These are phyloP conservation scores for Lasiosphaeria miniovina DNA, from an alignment of 495 filamentous ascomycete species.

Conservation along the genomic window DNA sequence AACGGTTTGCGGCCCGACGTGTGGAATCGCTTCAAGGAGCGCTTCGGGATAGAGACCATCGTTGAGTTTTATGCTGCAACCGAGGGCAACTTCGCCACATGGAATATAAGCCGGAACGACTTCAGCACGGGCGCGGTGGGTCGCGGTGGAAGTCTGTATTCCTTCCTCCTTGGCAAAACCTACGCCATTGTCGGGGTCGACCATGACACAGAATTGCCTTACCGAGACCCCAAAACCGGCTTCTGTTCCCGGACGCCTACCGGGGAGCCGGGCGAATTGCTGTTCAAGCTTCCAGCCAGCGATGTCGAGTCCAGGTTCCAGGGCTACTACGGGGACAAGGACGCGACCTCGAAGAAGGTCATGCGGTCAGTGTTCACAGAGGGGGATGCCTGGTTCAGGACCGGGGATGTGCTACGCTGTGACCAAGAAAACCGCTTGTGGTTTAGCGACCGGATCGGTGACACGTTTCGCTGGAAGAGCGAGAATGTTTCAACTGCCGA, in stretches of 20 bases:
- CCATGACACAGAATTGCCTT: constrained; percentile 64
- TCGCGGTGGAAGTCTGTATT: constrained; percentile 62
- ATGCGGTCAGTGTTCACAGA: constrained; percentile 72
- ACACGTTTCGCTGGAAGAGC: constrained; percentile 93
- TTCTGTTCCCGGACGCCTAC: constrained; percentile 59
- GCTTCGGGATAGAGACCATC: constrained; percentile 78
- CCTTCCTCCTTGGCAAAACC: constrained; percentile 47
- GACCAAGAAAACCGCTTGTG: constrained; percentile 72
- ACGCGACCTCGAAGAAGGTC: constrained; percentile 75
- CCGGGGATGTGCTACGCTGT: constrained; percentile 75
- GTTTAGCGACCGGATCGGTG: constrained; percentile 88
- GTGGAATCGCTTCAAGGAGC: constrained; percentile 82
- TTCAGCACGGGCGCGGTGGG: constrained; percentile 81
- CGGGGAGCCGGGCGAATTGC: constrained; percentile 75
- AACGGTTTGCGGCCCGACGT: constrained; percentile 93
- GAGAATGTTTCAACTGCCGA: constrained; percentile 91
- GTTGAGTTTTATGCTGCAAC: constrained; percentile 91
- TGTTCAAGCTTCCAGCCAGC: constrained; percentile 66
- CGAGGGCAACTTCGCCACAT: constrained; percentile 69
- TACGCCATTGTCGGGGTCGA: constrained; percentile 71
- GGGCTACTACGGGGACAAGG: constrained; percentile 78
- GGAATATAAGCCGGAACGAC: constrained; percentile 73
- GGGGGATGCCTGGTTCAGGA: constrained; percentile 84
- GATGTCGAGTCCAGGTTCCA: constrained; percentile 69
- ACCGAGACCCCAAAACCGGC: constrained; percentile 68